Percentiles rank a stretch among this genome's conserved stretches.
Conservation (phyloP, 768 basidiomycete species). For the Leccinum disarticulatum region DNA sequence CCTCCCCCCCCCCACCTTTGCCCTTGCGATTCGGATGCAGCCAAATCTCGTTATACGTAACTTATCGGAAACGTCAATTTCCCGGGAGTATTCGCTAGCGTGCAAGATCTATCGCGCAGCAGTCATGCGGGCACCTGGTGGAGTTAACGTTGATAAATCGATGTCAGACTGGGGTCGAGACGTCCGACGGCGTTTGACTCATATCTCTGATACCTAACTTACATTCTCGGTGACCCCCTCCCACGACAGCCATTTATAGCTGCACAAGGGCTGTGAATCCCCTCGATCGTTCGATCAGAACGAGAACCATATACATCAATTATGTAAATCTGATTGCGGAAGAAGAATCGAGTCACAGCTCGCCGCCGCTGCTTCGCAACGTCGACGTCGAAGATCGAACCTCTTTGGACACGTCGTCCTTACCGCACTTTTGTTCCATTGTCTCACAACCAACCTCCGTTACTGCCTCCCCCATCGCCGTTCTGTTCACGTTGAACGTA, state of each 20-base stretch:
- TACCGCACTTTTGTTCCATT: neutral
- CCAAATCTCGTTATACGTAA: neutral
- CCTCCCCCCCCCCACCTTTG: too few relatives aligned
- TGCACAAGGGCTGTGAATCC: neutral
- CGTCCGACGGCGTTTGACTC: neutral
- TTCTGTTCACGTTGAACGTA: too few relatives aligned
- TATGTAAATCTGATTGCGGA: neutral
- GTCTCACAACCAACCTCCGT: neutral
- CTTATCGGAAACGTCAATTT: neutral
- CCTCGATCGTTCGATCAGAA: neutral
- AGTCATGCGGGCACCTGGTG: neutral
- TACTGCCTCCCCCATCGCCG: too few relatives aligned
- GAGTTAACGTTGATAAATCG: neutral
- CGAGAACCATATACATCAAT: neutral
- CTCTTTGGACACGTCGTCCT: neutral
- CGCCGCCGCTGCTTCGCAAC: neutral
- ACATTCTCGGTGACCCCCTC: neutral
- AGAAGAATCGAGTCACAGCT: neutral
- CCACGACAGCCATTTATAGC: neutral
- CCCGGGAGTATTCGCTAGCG: neutral
- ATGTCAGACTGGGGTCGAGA: neutral
- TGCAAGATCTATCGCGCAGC: neutral
- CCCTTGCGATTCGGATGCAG: neutral
- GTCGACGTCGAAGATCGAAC: neutral
- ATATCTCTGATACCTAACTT: neutral